These are phyloP conservation scores for Actinomucor elegans DNA, from an alignment of 371 early-diverging fungal species.

Conservation along the genomic window DNA sequence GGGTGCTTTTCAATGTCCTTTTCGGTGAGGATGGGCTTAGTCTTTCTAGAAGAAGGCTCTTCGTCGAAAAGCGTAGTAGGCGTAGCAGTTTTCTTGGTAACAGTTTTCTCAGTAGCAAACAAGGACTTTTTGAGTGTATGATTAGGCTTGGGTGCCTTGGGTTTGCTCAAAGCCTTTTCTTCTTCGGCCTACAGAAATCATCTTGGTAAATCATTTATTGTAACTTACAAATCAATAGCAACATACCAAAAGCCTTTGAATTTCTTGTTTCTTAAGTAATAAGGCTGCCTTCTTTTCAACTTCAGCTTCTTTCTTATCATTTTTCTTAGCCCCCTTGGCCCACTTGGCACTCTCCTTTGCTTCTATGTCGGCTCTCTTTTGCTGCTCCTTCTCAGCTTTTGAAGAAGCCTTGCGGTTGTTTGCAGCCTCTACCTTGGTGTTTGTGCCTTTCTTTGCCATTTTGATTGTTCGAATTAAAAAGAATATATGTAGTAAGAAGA, in stretches of 20 bases:
- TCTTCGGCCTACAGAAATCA: slow-evolving; percentile 38
- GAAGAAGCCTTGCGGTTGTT: slow-evolving; percentile 72
- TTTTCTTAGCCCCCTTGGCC: slow-evolving; percentile 71
- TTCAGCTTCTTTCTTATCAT: slow-evolving; percentile 70
- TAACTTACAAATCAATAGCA: no score
- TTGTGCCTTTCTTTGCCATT: slow-evolving; percentile 47
- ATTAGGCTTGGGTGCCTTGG: slow-evolving; percentile 34
- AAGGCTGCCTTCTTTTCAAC: slow-evolving; percentile 56
- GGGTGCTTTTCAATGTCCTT: slow-evolving; percentile 80
- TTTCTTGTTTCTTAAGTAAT: slow-evolving; percentile 18
- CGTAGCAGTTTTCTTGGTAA: background rate
- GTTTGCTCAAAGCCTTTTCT: slow-evolving; percentile 36
- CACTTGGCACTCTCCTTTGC: slow-evolving; percentile 65
- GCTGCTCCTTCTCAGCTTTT: slow-evolving; percentile 61
- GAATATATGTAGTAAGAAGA: background rate
- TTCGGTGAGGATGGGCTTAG: slow-evolving; percentile 69
- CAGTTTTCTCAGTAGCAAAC: slow-evolving; percentile 1
- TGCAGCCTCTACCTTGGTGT: slow-evolving; percentile 63
- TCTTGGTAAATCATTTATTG: no score
- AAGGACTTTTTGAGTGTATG: background rate
- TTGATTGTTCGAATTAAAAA: background rate
- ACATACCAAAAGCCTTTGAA: slow-evolving; percentile 30
- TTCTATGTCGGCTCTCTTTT: slow-evolving; percentile 57
- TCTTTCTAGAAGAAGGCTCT: slow-evolving; percentile 64
- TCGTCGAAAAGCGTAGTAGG: background rate